Evolutionary conservation across 1,284 basidiomycete genomes (phyloP).

Genomic region (Farysia itapuensis): DNA sequence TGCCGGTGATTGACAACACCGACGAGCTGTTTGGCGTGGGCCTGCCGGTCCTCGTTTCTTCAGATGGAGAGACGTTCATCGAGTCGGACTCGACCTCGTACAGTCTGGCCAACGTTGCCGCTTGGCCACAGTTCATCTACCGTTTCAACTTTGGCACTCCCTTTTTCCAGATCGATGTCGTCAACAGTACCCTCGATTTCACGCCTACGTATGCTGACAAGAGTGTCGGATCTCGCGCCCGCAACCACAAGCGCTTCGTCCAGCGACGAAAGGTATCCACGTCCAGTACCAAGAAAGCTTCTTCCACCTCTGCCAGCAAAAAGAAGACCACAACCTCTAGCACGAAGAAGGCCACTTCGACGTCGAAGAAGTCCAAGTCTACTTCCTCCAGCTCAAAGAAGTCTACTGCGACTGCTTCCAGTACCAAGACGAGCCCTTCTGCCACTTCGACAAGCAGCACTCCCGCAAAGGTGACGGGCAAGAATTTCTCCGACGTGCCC

Average conservation of each 20-base stretch:
- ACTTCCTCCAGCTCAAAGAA: not conserved
- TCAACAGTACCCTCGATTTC: conserved; percentile 21
- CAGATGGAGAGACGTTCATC: conserved; percentile 22
- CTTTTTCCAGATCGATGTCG: conserved; percentile 25
- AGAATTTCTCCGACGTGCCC: conserved; percentile 21
- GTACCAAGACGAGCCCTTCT: too few species aligned
- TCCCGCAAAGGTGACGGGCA: not conserved
- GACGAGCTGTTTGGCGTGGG: conserved; percentile 26
- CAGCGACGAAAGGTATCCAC: conserved; percentile 10
- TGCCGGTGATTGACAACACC: conserved; percentile 36
- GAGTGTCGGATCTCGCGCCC: conserved; percentile 4
- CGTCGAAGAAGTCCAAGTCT: not conserved
- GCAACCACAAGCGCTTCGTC: conserved; percentile 21
- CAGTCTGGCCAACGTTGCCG: conserved; percentile 15
- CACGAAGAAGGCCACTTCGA: conserved; percentile 2
- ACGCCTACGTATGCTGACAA: conserved; percentile 26
- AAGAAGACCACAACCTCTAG: not conserved
- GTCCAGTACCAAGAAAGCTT: conserved; percentile 2
- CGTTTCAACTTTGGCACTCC: conserved; percentile 35
- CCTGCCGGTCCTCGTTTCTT: conserved; percentile 24
- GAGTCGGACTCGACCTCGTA: conserved; percentile 19
- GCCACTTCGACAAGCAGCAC: too few species aligned
- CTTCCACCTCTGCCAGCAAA: not conserved
- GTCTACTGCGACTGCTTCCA: not conserved
- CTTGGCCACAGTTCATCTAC: conserved; percentile 32